These are phyloP conservation scores for Fusarium subglutinans DNA, from an alignment of 2,329 filamentous ascomycete species.

Conservation along the genomic window DNA sequence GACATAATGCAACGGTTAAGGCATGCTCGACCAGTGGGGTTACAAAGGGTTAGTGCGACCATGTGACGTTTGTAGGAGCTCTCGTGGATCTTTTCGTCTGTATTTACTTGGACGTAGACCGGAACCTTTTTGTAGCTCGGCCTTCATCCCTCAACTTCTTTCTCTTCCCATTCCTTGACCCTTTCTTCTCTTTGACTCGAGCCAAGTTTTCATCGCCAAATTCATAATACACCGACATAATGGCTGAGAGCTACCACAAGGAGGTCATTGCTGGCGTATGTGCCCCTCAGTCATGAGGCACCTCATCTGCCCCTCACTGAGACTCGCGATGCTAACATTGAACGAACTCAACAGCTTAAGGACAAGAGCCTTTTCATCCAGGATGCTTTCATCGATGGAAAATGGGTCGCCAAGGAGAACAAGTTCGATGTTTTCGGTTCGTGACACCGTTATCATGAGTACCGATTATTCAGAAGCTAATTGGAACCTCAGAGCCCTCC, in stretches of 20 bases:
- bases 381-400: conserved; percentile 42
- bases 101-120: conserved; percentile 18
- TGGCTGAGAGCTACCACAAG: conserved; percentile 44
- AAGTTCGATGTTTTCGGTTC: conserved; percentile 44
- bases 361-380: conserved; percentile 43
- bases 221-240: conserved; percentile 18
- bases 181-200: conserved; percentile 3
- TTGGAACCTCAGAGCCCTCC: conserved; percentile 33
- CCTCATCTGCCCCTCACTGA: background rate
- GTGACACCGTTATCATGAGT: conserved; percentile 9
- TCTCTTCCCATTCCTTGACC: conserved; percentile 3
- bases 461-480: conserved; percentile 1
- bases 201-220: conserved; percentile 6
- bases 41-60: conserved; percentile 24
- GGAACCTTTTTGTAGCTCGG: background rate
- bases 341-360: conserved; percentile 33
- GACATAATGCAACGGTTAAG: conserved; percentile 1
- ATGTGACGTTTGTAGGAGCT: conserved; percentile 39
- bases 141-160: background rate
- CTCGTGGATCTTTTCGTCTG: conserved; percentile 26
- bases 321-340: conserved; percentile 16
- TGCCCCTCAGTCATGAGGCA: conserved; percentile 34
- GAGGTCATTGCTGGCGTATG: conserved; percentile 40
- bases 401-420: conserved; percentile 43
- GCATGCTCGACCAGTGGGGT: conserved; percentile 28